These are phyloP conservation scores for Nannochloropsis oceanica DNA, from an alignment of 108 stramenopile species.

Conservation along the genomic window DNA sequence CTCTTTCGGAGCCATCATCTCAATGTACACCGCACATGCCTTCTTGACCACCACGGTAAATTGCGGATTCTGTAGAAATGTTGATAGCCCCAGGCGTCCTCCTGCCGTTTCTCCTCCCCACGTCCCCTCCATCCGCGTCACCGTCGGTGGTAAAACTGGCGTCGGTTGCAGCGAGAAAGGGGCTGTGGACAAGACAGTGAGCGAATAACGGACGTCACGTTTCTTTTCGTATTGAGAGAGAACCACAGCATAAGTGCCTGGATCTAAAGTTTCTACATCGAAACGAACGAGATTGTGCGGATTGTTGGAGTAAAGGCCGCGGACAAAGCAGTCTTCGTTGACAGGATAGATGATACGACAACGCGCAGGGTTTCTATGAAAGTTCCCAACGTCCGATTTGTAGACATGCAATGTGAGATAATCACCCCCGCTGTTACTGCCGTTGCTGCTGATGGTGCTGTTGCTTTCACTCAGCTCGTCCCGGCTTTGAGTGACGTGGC, in stretches of 20 bases:
- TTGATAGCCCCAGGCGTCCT: neutral
- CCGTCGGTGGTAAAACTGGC: neutral
- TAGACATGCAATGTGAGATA: constrained; percentile 41
- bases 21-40: neutral
- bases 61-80: neutral
- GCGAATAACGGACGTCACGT: constrained; percentile 31
- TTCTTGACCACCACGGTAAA: neutral
- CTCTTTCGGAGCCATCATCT: neutral
- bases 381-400: neutral
- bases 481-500: constrained; percentile 1
- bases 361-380: neutral
- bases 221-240: constrained; percentile 40
- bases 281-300: constrained; percentile 33
- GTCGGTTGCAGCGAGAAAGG: constrained; percentile 3
- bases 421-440: constrained; percentile 1
- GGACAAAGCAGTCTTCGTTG: neutral
- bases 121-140: neutral
- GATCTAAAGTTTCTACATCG: neutral
- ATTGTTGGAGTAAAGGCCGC: constrained; percentile 38
- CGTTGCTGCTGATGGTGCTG: neutral
- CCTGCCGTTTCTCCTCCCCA: neutral
- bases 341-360: neutral
- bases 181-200: constrained; percentile 18
- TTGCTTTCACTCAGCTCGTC: constrained; percentile 5
- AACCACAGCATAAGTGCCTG: constrained; percentile 30